Base-by-base conservation (phyloP, 2,329 filamentous ascomycete species). In the Aschersonia sp. region DNA sequence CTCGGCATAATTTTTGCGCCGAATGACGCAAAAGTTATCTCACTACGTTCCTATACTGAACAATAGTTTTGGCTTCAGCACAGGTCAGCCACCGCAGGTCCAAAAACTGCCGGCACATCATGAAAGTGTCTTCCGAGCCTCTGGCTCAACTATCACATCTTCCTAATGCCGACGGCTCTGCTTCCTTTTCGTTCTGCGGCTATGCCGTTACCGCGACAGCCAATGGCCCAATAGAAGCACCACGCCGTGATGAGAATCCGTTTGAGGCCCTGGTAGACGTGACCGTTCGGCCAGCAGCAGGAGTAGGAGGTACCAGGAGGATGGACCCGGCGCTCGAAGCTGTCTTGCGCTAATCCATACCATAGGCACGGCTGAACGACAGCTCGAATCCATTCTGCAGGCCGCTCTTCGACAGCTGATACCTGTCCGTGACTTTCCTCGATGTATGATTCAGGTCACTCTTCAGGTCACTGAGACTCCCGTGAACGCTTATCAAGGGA, bases 241-340 rank as follows among this genome's bases (percentile, higher is more conserved):
- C 81, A 56, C 79, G 89, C 58, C 80, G 87, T 57, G 90, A 98
- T 61, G 87, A 97, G 63, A 79, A 92, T 55, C 85, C 92, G 6
- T 89, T 94, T 64, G 88, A 96, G 68, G 87, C 90, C 31, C 79
- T 83, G 45, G 73, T 98, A 54, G 92, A 97, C 65, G 86, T 98
- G 49, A 81, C 90, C 61, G 78, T 98, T 54, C 80, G 92, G 62
- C 90, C 90, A 45, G 83, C 85, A 37, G 81, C 83, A 53, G 89
- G 89, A 12, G 81, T 92, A 43, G 87, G 85, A 70, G 84, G 88
- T 81, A 63, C 60, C 74, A 51, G 12, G 22, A 10, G 7, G 7
- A n/a, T n/a, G 7, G 41, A 42, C 2, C 41, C 9, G 12, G 8
- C 33, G 12, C 33, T 12, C 8, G 12, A 37, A 37, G 33, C 22